Evolutionary conservation across 1,139 yeast genomes (phyloP).

Genomic region (Blastobotrys elegans): DNA sequence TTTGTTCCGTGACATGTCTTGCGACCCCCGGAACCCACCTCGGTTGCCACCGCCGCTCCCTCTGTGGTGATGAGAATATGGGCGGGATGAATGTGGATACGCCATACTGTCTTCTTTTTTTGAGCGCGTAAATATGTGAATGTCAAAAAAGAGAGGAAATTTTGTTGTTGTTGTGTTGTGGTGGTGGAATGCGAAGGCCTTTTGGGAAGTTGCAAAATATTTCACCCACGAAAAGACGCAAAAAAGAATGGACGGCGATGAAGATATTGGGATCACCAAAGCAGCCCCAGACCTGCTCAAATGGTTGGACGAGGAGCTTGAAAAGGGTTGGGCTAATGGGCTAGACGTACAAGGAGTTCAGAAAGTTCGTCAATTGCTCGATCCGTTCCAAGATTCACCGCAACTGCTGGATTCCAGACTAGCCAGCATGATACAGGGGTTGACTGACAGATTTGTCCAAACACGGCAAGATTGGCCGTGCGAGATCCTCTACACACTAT

Average conservation of each 20-base stretch:
- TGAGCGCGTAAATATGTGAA: background rate
- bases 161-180: background rate
- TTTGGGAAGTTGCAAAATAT: background rate
- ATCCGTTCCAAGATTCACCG: slow-evolving; percentile 35
- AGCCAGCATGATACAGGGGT: slow-evolving; percentile 19
- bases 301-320: slow-evolving; percentile 11
- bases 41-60: too few relatives aligned
- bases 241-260: slow-evolving; percentile 14
- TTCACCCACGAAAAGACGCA: background rate
- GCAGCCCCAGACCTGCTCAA: slow-evolving; percentile 22
- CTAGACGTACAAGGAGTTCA: slow-evolving; percentile 4
- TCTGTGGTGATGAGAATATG: background rate
- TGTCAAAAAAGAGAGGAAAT: background rate
- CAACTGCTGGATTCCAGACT: slow-evolving; percentile 35
- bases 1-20: background rate
- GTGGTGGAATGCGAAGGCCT: background rate
- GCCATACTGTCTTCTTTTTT: background rate
- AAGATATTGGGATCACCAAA: slow-evolving; percentile 21
- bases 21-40: background rate
- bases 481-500: slow-evolving; percentile 46
- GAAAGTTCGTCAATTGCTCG: slow-evolving; percentile 18
- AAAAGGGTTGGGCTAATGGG: slow-evolving; percentile 4
- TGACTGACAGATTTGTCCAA: slow-evolving; percentile 19
- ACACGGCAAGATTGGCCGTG: slow-evolving; percentile 18
- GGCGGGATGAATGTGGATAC: background rate